Evolutionary conservation across 768 basidiomycete genomes (phyloP), one percentile per base, ranked within the genome.

Genomic region (Rhodotorula taiwanensis): DNA sequence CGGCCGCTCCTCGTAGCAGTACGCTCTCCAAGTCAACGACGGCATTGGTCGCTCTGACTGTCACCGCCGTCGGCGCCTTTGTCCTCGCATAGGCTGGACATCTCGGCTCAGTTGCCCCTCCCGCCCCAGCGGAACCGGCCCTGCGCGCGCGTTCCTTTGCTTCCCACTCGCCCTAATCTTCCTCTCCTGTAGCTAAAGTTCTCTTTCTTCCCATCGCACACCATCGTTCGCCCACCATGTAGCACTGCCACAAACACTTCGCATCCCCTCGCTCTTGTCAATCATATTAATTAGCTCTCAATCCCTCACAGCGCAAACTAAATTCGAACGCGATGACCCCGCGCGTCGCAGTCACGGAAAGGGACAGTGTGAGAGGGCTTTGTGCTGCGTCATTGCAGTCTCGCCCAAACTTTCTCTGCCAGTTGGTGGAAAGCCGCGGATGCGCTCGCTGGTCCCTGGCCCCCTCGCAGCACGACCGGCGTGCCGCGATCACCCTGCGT

Each of bases 401-500:
- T n/a, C 31, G 15, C 21, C 64, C 64, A 65, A 8, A 65, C 58
- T n/a, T 60, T n/a, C 20, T 28, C 34, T 1, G 53, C 64, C 4
- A 65, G 39, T 20, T 23, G 8, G 10, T 48, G n/a, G 45, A 65
- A 65, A 4, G 64, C 58, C 48, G 52, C 44, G 27, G 30, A 16
- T 6, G 9, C 14, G 11, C 34, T 50, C 21, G 21, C 31, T 21
- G 31, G 2, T 21, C 18, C 48, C 5, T 7, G 14, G 16, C 4
- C n/a, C 7, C 23, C 41, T 9, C 58, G 56, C 66, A 67, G 62
- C 30, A 76, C 74, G 45, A 78, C 67, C 0, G 78, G 78, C 52
- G 72, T 47, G 4, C 92, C 89, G 0, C 70, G 75, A 71, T 94
- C 92, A 4, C 88, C 85, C 13, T 83, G 81, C 14, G 74, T 74